A percentile compares a stretch with the other conserved stretches of the same genome.
These are phyloP conservation scores for Collybiopsis confluens DNA, from an alignment of 768 basidiomycete species.

Conservation along the genomic window DNA sequence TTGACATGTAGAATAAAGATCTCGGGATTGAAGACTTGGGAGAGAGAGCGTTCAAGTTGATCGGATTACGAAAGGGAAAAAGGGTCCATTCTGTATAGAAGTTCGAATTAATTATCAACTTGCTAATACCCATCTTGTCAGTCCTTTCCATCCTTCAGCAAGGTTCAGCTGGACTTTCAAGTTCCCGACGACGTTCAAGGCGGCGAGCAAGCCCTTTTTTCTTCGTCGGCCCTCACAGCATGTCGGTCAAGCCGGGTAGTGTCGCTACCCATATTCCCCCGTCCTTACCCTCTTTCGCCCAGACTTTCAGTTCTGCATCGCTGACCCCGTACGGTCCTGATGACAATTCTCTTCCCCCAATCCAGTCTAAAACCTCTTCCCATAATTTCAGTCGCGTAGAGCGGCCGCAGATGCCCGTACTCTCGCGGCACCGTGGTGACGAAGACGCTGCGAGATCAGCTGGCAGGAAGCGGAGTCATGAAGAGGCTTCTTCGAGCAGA, in stretches of 20 bases:
- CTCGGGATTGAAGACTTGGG: neutral
- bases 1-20: slow-evolving; percentile 6
- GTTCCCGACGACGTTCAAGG: slow-evolving; percentile 4
- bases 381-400: slow-evolving; percentile 30
- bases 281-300: slow-evolving; percentile 76
- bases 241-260: slow-evolving; percentile 39
- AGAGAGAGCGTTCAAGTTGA: neutral
- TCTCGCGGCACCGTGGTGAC: slow-evolving; percentile 25
- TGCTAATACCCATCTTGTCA: slow-evolving; percentile 10
- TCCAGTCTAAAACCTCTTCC: slow-evolving; percentile 41
- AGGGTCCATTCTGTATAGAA: slow-evolving; percentile 7
- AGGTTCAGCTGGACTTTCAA: slow-evolving; percentile 3
- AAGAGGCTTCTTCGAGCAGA: slow-evolving; percentile 29
- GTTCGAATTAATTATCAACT: slow-evolving; percentile 14
- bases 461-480: slow-evolving; percentile 43
- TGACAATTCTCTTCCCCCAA: slow-evolving; percentile 63
- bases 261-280: slow-evolving; percentile 47
- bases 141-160: slow-evolving; percentile 9
- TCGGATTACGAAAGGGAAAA: slow-evolving; percentile 9
- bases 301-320: slow-evolving; percentile 63
- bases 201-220: slow-evolving; percentile 3
- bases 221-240: slow-evolving; percentile 18
- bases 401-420: slow-evolving; percentile 21
- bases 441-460: slow-evolving; percentile 23
- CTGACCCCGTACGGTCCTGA: slow-evolving; percentile 44